A percentile compares a stretch with the other conserved stretches of the same genome.
Conservation (phyloP, 2,329 filamentous ascomycete genomes). For the Beauveria australis region DNA sequence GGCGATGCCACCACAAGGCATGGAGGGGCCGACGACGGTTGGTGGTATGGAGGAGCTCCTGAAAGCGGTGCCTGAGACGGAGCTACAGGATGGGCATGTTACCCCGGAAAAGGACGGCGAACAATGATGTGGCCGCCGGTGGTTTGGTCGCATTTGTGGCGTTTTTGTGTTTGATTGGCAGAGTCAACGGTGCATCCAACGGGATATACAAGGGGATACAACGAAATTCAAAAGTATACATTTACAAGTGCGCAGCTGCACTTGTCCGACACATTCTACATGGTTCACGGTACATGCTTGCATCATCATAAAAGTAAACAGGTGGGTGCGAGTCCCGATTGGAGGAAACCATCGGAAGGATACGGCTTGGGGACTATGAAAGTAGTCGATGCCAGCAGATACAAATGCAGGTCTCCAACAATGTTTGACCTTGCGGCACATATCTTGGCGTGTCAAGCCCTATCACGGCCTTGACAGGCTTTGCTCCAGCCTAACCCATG, state of each 20-base stretch:
- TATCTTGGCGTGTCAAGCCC: background rate
- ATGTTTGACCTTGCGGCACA: background rate
- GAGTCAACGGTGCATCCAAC: background rate
- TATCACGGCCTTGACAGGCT: background rate
- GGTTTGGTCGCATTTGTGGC: background rate
- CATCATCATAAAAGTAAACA: too few species aligned
- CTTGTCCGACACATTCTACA: background rate
- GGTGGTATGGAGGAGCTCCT: conserved; percentile 53
- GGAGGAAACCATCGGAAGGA: too few species aligned
- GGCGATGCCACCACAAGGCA: conserved; percentile 72
- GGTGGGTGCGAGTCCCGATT: background rate
- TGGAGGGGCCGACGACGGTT: conserved; percentile 62
- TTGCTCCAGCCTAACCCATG: background rate
- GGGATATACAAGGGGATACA: background rate
- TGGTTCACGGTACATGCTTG: background rate
- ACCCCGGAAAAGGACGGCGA: conserved; percentile 29
- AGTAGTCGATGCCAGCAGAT: too few species aligned
- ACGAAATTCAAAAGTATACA: background rate
- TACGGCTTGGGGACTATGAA: too few species aligned
- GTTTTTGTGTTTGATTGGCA: background rate
- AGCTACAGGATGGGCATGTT: conserved; percentile 25
- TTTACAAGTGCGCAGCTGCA: background rate
- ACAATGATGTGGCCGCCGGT: background rate
- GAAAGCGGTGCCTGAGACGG: conserved; percentile 33
- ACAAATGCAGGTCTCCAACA: background rate